Conservation (phyloP, 2,329 filamentous ascomycete species). For the Aureobasidium namibiae region DNA sequence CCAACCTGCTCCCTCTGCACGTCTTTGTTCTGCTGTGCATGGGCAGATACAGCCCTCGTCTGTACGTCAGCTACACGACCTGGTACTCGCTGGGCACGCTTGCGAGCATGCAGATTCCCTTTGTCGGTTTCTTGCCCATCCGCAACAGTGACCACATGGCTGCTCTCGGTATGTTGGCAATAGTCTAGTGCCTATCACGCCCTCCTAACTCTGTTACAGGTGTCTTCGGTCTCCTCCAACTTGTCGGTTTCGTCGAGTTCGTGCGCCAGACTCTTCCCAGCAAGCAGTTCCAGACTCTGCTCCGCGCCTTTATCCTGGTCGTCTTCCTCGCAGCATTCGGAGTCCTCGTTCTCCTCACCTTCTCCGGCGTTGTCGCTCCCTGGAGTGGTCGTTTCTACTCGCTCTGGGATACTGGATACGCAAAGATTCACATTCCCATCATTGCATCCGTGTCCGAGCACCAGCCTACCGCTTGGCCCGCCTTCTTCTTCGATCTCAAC, state of each 20-base stretch:
- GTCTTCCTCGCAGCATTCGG: conserved; percentile 66
- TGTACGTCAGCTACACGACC: conserved; percentile 95
- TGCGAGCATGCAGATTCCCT: conserved; percentile 98
- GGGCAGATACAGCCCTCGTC: conserved; percentile 86
- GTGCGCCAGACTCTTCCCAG: conserved; percentile 79
- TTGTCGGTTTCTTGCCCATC: conserved; percentile 93
- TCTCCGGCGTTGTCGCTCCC: conserved; percentile 85
- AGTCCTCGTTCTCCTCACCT: conserved; percentile 73
- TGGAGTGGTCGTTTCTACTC: conserved; percentile 99
- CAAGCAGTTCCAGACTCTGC: conserved; percentile 88
- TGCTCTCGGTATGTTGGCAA: conserved; percentile 54
- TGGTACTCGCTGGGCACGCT: conserved; percentile 96
- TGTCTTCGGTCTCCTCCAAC: conserved; percentile 86
- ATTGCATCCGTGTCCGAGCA: conserved; percentile 99
- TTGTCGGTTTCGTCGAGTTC: conserved; percentile 87
- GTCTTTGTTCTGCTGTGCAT: conserved; percentile 91
- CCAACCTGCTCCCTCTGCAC: conserved; percentile 89
- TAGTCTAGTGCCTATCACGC: conserved; percentile 32
- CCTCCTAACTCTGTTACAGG: not conserved
- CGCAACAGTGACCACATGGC: conserved; percentile 99
- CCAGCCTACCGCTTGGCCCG: conserved; percentile 96
- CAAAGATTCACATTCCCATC: conserved; percentile 98
- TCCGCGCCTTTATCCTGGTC: conserved; percentile 65
- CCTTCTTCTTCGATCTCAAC: conserved; percentile 98
- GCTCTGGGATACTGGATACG: conserved; percentile 96